phyloP scores from a whole-genome alignment of 768 basidiomycete genomes.

The Trametes coccinea region DNA sequence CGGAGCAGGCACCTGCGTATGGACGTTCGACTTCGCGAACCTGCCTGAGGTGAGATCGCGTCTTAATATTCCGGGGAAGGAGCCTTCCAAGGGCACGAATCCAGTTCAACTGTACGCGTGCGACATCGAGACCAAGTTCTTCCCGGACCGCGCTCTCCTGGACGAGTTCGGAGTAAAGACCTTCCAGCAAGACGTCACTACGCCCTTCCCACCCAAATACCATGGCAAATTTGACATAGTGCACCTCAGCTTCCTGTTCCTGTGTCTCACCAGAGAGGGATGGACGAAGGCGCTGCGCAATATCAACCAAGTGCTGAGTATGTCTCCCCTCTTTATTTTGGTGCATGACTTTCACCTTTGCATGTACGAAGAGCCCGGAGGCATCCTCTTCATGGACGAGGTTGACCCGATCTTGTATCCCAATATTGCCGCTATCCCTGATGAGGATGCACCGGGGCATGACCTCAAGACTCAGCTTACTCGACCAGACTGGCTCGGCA shows the following conservation, averaged over 20 bases:
- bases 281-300: slow-evolving; percentile 17
- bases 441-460: slow-evolving; percentile 4
- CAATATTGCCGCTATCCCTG: not conserved
- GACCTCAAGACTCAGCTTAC: slow-evolving; percentile 8
- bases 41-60: slow-evolving; percentile 7
- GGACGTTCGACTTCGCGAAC: slow-evolving; percentile 20
- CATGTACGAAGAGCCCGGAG: slow-evolving; percentile 5
- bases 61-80: not conserved
- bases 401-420: slow-evolving; percentile 8
- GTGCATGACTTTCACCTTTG: too few relatives aligned
- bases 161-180: slow-evolving; percentile 16
- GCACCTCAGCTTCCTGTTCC: slow-evolving; percentile 20
- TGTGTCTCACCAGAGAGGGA: slow-evolving; percentile 17
- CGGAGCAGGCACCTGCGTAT: slow-evolving; percentile 24
- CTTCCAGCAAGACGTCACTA: slow-evolving; percentile 26
- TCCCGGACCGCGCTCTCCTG: slow-evolving; percentile 1
- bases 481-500: slow-evolving; percentile 11
- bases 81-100: not conserved
- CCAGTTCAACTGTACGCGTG: slow-evolving; percentile 17
- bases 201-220: slow-evolving; percentile 17
- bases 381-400: slow-evolving; percentile 10
- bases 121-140: slow-evolving; percentile 21
- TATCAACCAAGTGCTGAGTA: slow-evolving; percentile 15
- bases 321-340: not conserved
- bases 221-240: slow-evolving; percentile 23